Evolutionary conservation across 176 grass and related monocot species (phyloP).

Genomic region (Saccharum officinarum): DNA sequence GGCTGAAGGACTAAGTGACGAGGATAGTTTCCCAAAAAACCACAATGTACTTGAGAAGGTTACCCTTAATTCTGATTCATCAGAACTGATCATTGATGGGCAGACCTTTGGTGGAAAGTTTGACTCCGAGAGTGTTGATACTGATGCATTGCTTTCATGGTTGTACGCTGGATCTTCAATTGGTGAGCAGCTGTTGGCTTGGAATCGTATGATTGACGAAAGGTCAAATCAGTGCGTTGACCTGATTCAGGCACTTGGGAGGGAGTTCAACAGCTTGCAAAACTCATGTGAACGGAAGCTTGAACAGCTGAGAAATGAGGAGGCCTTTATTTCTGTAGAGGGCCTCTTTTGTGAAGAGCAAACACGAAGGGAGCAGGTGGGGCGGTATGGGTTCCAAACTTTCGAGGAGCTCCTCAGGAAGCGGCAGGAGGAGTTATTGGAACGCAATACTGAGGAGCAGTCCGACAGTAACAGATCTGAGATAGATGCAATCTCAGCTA

Average conservation of each 20-base stretch:
- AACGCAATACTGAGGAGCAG: slow-evolving; percentile 52
- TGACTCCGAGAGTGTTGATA: slow-evolving; percentile 43
- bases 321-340: slow-evolving; percentile 58
- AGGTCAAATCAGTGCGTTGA: slow-evolving; percentile 48
- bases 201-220: slow-evolving; percentile 54
- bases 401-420: slow-evolving; percentile 72
- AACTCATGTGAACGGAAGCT: slow-evolving; percentile 71
- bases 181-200: slow-evolving; percentile 57
- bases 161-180: slow-evolving; percentile 69
- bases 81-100: slow-evolving; percentile 54
- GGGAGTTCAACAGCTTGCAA: slow-evolving; percentile 63
- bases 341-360: slow-evolving; percentile 65
- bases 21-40: slow-evolving; percentile 34
- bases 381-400: slow-evolving; percentile 47
- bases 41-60: slow-evolving; percentile 43
- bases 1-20: slow-evolving; percentile 50
- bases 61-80: slow-evolving; percentile 54
- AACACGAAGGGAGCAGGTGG: slow-evolving; percentile 44
- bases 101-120: slow-evolving; percentile 38
- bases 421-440: slow-evolving; percentile 62
- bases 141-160: slow-evolving; percentile 74
- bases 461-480: slow-evolving; percentile 45
- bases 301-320: slow-evolving; percentile 65
- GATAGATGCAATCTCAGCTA: slow-evolving; percentile 59
- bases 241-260: slow-evolving; percentile 57